phyloP scores from a whole-genome alignment of 1,284 basidiomycete species.

The Cystobasidiaceae sp. region DNA sequence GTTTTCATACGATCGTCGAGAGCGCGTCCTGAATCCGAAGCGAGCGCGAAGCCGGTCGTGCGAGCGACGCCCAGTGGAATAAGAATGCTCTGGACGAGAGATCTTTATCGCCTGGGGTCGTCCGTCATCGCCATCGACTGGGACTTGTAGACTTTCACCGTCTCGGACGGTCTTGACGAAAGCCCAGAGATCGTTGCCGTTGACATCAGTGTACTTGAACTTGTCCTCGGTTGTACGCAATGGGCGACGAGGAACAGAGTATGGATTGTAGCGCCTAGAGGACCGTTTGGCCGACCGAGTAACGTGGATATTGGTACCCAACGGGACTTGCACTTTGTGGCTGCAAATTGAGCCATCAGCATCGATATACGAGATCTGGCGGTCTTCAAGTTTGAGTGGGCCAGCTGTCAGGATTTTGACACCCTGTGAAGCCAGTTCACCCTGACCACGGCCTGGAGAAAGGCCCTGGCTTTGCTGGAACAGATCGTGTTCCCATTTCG shows the following conservation, averaged over 20 bases:
- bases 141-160: not conserved
- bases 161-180: not conserved
- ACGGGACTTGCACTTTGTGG: too few relatives aligned
- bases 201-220: conserved; percentile 6
- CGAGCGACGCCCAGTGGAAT: too few relatives aligned
- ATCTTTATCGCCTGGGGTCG: not conserved
- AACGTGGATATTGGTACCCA: too few relatives aligned
- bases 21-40: not conserved
- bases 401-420: too few relatives aligned
- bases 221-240: not conserved
- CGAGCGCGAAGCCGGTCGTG: not conserved
- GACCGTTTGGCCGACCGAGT: too few relatives aligned
- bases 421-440: not conserved
- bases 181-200: conserved; percentile 7
- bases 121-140: not conserved
- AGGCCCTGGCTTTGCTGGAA: not conserved
- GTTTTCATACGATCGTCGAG: too few relatives aligned
- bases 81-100: not conserved
- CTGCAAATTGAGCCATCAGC: too few relatives aligned
- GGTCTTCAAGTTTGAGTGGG: too few relatives aligned
- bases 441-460: not conserved
- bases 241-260: not conserved
- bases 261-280: not conserved
- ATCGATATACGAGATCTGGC: too few relatives aligned
- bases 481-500: not conserved